Evolutionary conservation across 352 stramenopile genomes (phyloP).

Genomic region (Blastocystis sp.): DNA sequence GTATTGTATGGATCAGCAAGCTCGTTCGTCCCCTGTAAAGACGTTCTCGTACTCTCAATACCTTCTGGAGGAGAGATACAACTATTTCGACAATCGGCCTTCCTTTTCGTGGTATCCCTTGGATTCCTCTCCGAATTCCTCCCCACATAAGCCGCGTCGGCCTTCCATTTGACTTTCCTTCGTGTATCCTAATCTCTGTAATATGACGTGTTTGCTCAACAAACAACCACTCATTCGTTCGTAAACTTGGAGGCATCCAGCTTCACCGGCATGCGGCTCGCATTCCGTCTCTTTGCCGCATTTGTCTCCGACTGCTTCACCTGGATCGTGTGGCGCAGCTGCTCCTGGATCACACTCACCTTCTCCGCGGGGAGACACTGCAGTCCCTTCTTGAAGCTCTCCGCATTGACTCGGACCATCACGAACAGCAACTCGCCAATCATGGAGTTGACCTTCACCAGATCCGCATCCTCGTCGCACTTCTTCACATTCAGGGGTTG

Average conservation of each 20-base stretch:
- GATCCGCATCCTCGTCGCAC: not conserved
- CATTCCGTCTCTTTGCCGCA: slow-evolving; percentile 37
- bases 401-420: slow-evolving; percentile 16
- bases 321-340: slow-evolving; percentile 41
- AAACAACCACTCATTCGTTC: slow-evolving; percentile 6
- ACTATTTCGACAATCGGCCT: slow-evolving; percentile 20
- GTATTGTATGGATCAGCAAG: not conserved
- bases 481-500: slow-evolving; percentile 27
- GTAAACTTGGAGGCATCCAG: slow-evolving; percentile 61
- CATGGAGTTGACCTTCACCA: slow-evolving; percentile 51
- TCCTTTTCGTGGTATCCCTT: not conserved
- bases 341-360: not conserved
- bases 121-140: not conserved
- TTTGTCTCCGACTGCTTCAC: slow-evolving; percentile 42
- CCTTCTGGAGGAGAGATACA: slow-evolving; percentile 23
- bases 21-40: slow-evolving; percentile 52
- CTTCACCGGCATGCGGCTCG: slow-evolving; percentile 53
- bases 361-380: not conserved
- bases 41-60: slow-evolving; percentile 60
- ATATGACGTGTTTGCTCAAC: slow-evolving; percentile 13
- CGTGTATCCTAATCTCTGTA: not conserved
- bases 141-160: not conserved
- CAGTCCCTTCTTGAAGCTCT: slow-evolving; percentile 33
- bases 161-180: not conserved
- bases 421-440: slow-evolving; percentile 47